Conservation (phyloP, 306 rosid genomes). For the Fagus sylvatica region DNA sequence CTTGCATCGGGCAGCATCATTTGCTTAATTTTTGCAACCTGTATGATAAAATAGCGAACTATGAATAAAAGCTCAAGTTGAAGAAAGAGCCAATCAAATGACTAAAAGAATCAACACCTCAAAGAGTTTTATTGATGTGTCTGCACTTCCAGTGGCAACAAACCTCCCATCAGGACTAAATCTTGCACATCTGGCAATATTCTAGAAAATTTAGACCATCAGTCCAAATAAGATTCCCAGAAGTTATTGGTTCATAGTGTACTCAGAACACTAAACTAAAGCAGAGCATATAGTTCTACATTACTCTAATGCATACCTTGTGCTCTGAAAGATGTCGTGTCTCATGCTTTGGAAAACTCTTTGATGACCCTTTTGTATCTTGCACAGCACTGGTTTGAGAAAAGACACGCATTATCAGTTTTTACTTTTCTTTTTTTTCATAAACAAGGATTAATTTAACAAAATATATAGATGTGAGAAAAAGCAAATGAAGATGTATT, state of each 20-base stretch:
- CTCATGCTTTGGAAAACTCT: conserved; percentile 82
- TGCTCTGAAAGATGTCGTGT: conserved; percentile 92
- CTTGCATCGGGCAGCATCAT: conserved; percentile 73
- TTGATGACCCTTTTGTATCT: conserved; percentile 71
- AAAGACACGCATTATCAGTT: conserved; percentile 22
- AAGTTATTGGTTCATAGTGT: neutral
- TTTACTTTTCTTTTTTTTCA: conserved; percentile 13
- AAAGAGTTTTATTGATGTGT: conserved; percentile 85
- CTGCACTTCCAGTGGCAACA: conserved; percentile 95
- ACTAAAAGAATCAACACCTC: conserved; percentile 54
- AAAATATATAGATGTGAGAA: neutral
- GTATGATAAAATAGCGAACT: conserved; percentile 27
- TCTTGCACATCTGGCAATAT: conserved; percentile 92
- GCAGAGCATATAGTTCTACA: conserved; percentile 1
- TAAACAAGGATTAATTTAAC: conserved; percentile 2
- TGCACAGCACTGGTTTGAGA: conserved; percentile 49
- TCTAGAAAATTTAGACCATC: conserved; percentile 66
- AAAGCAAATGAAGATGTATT: neutral
- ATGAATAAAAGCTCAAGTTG: conserved; percentile 15
- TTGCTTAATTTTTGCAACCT: conserved; percentile 94
- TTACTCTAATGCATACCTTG: conserved; percentile 53
- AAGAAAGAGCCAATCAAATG: conserved; percentile 9
- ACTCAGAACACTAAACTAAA: conserved; percentile 6
- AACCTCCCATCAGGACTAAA: conserved; percentile 88
- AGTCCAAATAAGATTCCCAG: conserved; percentile 34